These are phyloP conservation scores for Hemisphaericaspora subhashii DNA, from an alignment of 1,139 yeast species.

Conservation along the genomic window DNA sequence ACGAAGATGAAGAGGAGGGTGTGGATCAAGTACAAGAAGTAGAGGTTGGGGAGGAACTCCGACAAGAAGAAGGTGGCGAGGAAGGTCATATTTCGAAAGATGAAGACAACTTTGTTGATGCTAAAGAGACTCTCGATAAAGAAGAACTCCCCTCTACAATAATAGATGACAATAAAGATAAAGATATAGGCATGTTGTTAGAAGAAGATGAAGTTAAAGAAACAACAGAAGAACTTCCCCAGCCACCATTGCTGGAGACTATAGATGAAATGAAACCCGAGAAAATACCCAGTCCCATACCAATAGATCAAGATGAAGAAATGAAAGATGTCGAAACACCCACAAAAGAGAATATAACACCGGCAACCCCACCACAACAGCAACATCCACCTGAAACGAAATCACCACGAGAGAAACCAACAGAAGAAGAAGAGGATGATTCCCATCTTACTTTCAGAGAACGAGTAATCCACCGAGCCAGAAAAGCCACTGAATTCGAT, in stretches of 20 bases:
- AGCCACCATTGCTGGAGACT: constrained; percentile 2
- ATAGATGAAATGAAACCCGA: constrained; percentile 6
- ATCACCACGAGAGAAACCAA: neutral
- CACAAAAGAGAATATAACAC: constrained; percentile 2
- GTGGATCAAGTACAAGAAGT: constrained; percentile 26
- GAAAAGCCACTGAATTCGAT: constrained; percentile 51
- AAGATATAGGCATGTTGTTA: constrained; percentile 12
- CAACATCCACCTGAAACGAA: neutral
- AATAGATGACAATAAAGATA: constrained; percentile 9
- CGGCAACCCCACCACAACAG: constrained; percentile 4
- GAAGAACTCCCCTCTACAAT: constrained; percentile 10
- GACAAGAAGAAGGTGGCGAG: constrained; percentile 16
- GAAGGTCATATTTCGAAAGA: no score
- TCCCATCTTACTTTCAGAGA: constrained; percentile 29
- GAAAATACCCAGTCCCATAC: neutral
- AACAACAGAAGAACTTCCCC: constrained; percentile 11
- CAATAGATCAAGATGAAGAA: constrained; percentile 3
- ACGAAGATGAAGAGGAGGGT: constrained; percentile 19
- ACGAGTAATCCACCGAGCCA: constrained; percentile 42
- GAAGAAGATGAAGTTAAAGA: constrained; percentile 10
- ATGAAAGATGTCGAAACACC: constrained; percentile 3
- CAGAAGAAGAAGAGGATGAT: neutral
- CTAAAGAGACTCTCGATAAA: constrained; percentile 18
- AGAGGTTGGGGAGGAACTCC: constrained; percentile 23
- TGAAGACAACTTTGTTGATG: constrained; percentile 21